Conservation (phyloP, 2,329 filamentous ascomycete genomes). For the Verticillium longisporum region DNA sequence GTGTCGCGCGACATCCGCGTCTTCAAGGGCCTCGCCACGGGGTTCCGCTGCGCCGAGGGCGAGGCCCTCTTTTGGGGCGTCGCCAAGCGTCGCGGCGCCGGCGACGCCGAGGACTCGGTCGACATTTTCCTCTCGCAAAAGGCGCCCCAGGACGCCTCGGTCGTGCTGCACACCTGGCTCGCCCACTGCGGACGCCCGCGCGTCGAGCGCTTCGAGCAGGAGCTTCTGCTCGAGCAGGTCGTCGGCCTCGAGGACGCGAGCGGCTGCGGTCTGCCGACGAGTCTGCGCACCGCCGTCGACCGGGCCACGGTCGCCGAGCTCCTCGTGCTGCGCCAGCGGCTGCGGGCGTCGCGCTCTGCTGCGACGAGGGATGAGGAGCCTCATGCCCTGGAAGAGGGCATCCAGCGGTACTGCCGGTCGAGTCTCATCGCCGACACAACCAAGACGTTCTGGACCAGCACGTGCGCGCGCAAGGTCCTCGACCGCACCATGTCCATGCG, state of each 20-base stretch:
- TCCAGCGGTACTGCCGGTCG: conserved; percentile 15
- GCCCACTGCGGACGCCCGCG: conserved; percentile 26
- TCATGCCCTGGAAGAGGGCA: conserved; percentile 16
- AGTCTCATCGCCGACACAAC: conserved; percentile 20
- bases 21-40: conserved; percentile 27
- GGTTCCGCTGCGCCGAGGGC: conserved; percentile 23
- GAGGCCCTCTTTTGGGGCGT: conserved; percentile 26
- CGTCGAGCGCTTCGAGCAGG: conserved; percentile 22
- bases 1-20: conserved; percentile 16
- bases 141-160: conserved; percentile 17
- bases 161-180: conserved; percentile 25
- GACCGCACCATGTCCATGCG: conserved; percentile 17
- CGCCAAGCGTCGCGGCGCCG: conserved; percentile 13
- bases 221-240: conserved; percentile 17
- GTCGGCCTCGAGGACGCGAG: conserved; percentile 1
- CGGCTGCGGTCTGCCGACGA: conserved; percentile 12
- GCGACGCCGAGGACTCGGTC: conserved; percentile 8
- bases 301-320: conserved; percentile 20
- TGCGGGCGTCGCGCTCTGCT: conserved; percentile 14
- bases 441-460: conserved; percentile 16
- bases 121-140: conserved; percentile 29
- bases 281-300: conserved; percentile 19
- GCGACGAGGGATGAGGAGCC: conserved; percentile 2
- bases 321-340: conserved; percentile 22
- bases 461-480: conserved; percentile 17